Evolutionary conservation across 1,139 yeast species (phyloP).

Genomic region (Pichia kudriavzevii): DNA sequence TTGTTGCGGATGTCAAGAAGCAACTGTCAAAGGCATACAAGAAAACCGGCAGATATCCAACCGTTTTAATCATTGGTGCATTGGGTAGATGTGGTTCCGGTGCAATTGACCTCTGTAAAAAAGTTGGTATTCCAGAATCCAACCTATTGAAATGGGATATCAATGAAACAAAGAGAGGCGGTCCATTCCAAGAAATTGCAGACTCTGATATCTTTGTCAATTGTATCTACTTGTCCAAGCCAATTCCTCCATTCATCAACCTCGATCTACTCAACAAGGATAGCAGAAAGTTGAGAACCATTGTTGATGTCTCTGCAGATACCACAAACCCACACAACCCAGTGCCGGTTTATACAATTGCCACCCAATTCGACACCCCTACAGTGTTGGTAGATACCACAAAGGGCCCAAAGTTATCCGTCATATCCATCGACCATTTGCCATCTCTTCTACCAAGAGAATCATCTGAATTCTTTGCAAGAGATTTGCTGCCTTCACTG

Average conservation of each 20-base stretch:
- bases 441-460: slow-evolving; percentile 96
- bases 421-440: slow-evolving; percentile 92
- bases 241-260: slow-evolving; percentile 88
- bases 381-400: slow-evolving; percentile 75
- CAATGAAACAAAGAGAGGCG: slow-evolving; percentile 93
- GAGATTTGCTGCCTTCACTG: slow-evolving; percentile 81
- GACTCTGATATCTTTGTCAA: slow-evolving; percentile 84
- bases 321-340: slow-evolving; percentile 98
- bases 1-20: slow-evolving; percentile 61
- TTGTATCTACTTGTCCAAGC: slow-evolving; percentile 89
- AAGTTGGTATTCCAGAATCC: slow-evolving; percentile 81
- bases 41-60: slow-evolving; percentile 64
- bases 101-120: slow-evolving; percentile 74
- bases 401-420: slow-evolving; percentile 79
- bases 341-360: slow-evolving; percentile 82
- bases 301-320: slow-evolving; percentile 97
- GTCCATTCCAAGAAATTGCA: slow-evolving; percentile 91
- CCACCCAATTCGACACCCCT: slow-evolving; percentile 87
- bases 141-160: slow-evolving; percentile 92
- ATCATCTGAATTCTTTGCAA: slow-evolving; percentile 84
- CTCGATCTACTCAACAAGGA: slow-evolving; percentile 54
- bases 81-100: slow-evolving; percentile 99
- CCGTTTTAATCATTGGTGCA: slow-evolving; percentile 88
- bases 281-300: slow-evolving; percentile 73
- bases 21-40: slow-evolving; percentile 54